Evolutionary conservation across 2,329 filamentous ascomycete species (phyloP), one percentile per base, ranked within the genome.

Genomic region (Pseudocercospora fijiensis): DNA sequence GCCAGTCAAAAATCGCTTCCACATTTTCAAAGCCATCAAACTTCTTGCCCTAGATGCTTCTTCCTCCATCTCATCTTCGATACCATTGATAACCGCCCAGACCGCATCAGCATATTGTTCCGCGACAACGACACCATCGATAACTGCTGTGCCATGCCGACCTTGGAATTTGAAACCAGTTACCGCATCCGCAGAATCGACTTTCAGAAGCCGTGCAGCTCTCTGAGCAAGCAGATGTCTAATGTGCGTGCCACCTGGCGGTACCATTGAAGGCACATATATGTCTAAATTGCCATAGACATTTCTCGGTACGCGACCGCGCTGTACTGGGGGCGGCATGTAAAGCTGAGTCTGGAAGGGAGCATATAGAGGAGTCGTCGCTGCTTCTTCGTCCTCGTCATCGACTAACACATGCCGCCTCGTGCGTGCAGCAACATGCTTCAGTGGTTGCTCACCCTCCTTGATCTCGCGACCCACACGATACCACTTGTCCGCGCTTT

Each of bases 91-190:
- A 0, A 91, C 88, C 4, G 86, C 87, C 62, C 85, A 79, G 0
- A 97, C 82, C 0, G 90, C 92, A 61, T 93, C 90, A 7, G 81
- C 83, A 65, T 88, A 86, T 74, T 94, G 89, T 16, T 78, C 75
- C 0, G 92, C 89, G 0, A 96, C 86, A 0, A 99, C 87, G 0
- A 89, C 85, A 1, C 95, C 95, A 41, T 86, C 84, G 1, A 95
- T 78, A 2, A 97, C 84, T 1, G 95, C 92, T 2, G 92, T 97
- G 16, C 94, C 94, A 61, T 91, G 88, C 2, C 91, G 86, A 0
- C 92, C 92, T 73, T 87, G 88, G 78, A 98, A 99, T 41, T 89
- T 84, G 72, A 98, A 99, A 0, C 94, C 94, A 0, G 89, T 95
- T 4, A 99, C 86, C 0, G 95, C 95, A 30, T 94, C 91, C 2